Base-by-base conservation (phyloP, 495 filamentous ascomycete species). In the Aspergillus bertholletiae region DNA sequence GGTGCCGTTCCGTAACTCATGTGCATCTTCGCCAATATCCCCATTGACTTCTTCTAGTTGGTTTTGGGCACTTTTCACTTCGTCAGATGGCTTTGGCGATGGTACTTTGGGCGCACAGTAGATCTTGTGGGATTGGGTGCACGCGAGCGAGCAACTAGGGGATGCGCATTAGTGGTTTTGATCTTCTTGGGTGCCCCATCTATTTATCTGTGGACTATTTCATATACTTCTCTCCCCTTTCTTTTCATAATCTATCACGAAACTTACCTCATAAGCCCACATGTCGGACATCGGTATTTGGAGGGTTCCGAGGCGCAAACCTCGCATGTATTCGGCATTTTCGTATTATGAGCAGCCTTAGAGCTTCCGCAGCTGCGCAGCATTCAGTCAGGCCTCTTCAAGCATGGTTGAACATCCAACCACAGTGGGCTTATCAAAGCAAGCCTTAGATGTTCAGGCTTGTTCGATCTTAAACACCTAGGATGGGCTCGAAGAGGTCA, bases 201-300 rank as follows among this genome's bases (percentile, higher is more conserved):
- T n/a, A n/a, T n/a, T n/a, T n/a, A n/a, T n/a, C n/a, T n/a, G n/a
- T n/a, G n/a, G n/a, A n/a, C n/a, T n/a, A n/a, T n/a, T n/a, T n/a
- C n/a, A n/a, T n/a, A n/a, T n/a, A n/a, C n/a, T n/a, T n/a, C n/a
- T n/a, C n/a, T n/a, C n/a, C n/a, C n/a, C n/a, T n/a, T n/a, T n/a
- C n/a, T n/a, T n/a, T n/a, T n/a, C n/a, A n/a, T n/a, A n/a, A n/a
- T n/a, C n/a, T n/a, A 37, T 37, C 12, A 37, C 13, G 11, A 37
- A 43, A 62, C 74, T 56, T 80, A 88, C 85, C 84, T 87, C 70
- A 79, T 76, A 8, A 84, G 55, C n/a, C 61, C 64, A 62, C 86
- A 89, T 27, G 74, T 77, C 3, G 82, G 80, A 68, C 86, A 89
- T 48, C 86, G 85, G 64, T 88, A 88, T 62, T 84, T 88, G 23